Conservation (phyloP, 805 yeast species). For the Saccharomycopsis sp. region DNA sequence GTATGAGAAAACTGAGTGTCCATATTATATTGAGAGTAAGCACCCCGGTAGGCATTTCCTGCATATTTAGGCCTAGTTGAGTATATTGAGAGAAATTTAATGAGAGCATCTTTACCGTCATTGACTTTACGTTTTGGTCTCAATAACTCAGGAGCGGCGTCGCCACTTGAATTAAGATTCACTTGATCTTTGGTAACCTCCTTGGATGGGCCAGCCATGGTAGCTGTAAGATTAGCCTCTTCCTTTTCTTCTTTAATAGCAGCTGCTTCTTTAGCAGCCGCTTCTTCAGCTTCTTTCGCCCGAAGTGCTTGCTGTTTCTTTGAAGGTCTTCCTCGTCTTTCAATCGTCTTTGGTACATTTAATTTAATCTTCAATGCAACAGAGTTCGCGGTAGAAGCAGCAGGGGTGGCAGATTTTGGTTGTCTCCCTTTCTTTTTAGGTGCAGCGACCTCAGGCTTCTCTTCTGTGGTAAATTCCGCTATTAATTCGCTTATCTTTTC, state of each 20-base stretch:
- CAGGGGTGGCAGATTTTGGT: not conserved
- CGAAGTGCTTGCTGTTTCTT: conserved; percentile 2
- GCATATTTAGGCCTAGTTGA: conserved; percentile 17
- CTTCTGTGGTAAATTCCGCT: not conserved
- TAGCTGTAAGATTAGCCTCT: conserved; percentile 10
- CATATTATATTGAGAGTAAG: conserved; percentile 24
- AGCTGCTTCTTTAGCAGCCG: not conserved
- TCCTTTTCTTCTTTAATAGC: not conserved
- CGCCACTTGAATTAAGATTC: conserved; percentile 3
- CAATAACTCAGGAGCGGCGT: conserved; percentile 14
- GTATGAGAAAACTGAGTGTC: conserved; percentile 22
- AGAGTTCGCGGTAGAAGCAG: not conserved
- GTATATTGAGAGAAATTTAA: conserved; percentile 14
- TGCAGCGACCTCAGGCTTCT: not conserved
- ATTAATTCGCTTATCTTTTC: conserved; percentile 22
- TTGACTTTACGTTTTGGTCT: not conserved
- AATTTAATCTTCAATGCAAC: not conserved
- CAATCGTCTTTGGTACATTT: not conserved
- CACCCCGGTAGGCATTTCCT: conserved; percentile 17
- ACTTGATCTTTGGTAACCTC: conserved; percentile 12
- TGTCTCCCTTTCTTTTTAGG: conserved; percentile 3
- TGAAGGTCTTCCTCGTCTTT: conserved; percentile 13
- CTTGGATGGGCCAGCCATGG: conserved; percentile 17
- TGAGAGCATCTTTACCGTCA: conserved; percentile 13
- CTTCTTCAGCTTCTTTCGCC: conserved; percentile 14